These are phyloP conservation scores for Lasiosphaeria ovina DNA, from an alignment of 495 filamentous ascomycete species.

Conservation along the genomic window DNA sequence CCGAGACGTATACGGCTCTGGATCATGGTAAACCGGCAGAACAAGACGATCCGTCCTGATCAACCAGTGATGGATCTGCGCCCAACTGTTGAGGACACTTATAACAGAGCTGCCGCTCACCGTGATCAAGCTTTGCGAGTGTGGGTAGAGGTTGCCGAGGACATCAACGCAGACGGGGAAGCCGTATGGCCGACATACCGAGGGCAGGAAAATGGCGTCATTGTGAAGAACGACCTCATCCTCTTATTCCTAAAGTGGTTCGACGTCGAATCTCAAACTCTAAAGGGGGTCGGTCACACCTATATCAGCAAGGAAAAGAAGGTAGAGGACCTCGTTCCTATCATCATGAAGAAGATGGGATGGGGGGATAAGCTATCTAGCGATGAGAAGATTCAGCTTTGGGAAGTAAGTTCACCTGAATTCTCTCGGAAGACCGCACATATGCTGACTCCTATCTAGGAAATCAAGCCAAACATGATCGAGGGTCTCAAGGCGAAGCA, in stretches of 20 bases:
- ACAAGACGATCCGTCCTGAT: constrained; percentile 92
- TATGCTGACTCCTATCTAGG: constrained; percentile 45
- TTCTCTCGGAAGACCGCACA: neutral
- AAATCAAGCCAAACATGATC: constrained; percentile 98
- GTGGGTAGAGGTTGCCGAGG: constrained; percentile 77
- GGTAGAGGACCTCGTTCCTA: constrained; percentile 77
- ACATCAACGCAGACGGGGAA: constrained; percentile 60
- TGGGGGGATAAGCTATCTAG: constrained; percentile 64
- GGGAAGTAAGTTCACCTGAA: constrained; percentile 53
- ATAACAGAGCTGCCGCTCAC: constrained; percentile 57
- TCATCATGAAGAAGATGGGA: constrained; percentile 79
- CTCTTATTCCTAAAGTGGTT: constrained; percentile 93
- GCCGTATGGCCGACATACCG: constrained; percentile 63
- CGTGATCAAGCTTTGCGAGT: constrained; percentile 73
- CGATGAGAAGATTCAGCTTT: constrained; percentile 63
- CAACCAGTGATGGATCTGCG: constrained; percentile 71
- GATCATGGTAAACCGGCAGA: constrained; percentile 98
- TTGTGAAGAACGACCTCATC: constrained; percentile 55
- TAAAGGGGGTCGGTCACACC: constrained; percentile 73
- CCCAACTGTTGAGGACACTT: constrained; percentile 80
- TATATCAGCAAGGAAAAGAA: constrained; percentile 86
- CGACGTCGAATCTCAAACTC: constrained; percentile 68
- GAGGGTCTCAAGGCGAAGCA: constrained; percentile 89
- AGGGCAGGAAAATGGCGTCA: constrained; percentile 44
- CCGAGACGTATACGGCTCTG: constrained; percentile 73